These are phyloP conservation scores for Ophiostoma ips DNA, from an alignment of 2,329 filamentous ascomycete species.

Conservation along the genomic window DNA sequence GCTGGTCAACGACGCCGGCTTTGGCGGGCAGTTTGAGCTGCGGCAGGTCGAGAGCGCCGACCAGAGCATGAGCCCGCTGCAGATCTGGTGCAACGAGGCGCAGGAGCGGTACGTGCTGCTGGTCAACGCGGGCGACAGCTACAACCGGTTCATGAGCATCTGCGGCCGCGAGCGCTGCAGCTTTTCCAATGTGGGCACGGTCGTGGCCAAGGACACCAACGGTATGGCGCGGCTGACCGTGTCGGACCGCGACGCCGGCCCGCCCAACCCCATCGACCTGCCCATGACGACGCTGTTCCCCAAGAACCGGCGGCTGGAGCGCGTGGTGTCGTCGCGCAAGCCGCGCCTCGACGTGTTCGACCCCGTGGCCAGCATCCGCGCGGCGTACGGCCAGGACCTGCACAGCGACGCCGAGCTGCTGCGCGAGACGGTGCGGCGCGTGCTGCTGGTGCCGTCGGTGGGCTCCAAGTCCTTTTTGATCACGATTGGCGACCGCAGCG, in stretches of 20 bases:
- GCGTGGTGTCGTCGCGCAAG: constrained; percentile 57
- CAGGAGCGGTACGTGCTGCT: constrained; percentile 93
- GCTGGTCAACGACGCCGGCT: constrained; percentile 80
- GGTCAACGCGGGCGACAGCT: constrained; percentile 62
- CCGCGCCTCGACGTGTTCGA: constrained; percentile 59
- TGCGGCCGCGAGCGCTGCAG: constrained; percentile 76
- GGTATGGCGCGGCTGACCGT: constrained; percentile 64
- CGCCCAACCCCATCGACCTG: constrained; percentile 71
- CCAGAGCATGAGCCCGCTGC: constrained; percentile 80
- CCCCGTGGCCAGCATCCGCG: constrained; percentile 47
- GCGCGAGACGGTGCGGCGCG: constrained; percentile 58
- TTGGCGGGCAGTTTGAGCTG: constrained; percentile 86
- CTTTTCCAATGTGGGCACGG: constrained; percentile 80
- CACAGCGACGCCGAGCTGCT: constrained; percentile 40
- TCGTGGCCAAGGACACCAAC: constrained; percentile 44
- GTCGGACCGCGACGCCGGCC: constrained; percentile 63
- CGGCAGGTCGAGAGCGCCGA: constrained; percentile 86
- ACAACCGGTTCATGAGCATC: constrained; percentile 62
- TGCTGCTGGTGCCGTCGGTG: constrained; percentile 74
- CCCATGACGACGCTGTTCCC: constrained; percentile 84
- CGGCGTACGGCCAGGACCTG: constrained; percentile 42
- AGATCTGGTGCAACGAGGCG: constrained; percentile 96
- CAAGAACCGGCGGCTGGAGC: constrained; percentile 68
- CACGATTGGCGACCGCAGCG: constrained; percentile 85
- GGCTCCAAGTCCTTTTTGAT: constrained; percentile 97